Base-by-base conservation (phyloP, 108 stramenopile genomes). In the Cyclotella baltica region DNA sequence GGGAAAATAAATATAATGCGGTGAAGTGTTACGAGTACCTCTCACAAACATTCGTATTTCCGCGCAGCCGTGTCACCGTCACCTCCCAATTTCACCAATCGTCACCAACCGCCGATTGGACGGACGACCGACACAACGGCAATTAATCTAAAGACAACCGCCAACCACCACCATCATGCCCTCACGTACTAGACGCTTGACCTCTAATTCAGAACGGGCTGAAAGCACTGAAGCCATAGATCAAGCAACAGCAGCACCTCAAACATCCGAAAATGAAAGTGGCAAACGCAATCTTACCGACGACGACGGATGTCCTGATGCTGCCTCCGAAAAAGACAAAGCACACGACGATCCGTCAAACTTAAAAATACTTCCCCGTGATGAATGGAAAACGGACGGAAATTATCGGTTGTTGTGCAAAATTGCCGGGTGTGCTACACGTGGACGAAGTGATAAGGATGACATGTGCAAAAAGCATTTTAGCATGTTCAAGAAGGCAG, bases 391-490 rank as follows among this genome's bases (percentile, higher is more conserved):
- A 20, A 52, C 51, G 11, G 51, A 52, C 51, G n/a, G 19, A 10
- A 52, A 52, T n/a, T 52, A 52, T 52, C 51, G 51, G n/a, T 20
- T 52, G 19, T 4, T 52, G 10, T 52, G 51, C n/a, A 52, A 52
- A 52, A 52, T 52, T 19, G 11, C 51, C 51, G 51, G 51, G n/a
- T 52, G 51, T 20, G n/a, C n/a, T 4, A 52, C 51, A 4, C 11
- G 51, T n/a, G 51, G 51, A 13, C 51, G 51, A n/a, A 52, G 51
- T 20, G 51, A 52, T 10, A 52, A 52, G 19, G 51, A 52, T 52
- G 51, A 52, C 51, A 52, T 52, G 51, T 52, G 51, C 51, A 52
- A 52, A n/a, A 13, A 20, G 51, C 51, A 52, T 52, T 52, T n/a
- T 52, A 52, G 19, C 4, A 52, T 52, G 51, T 52, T 52, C n/a